These are phyloP conservation scores for Aspergillus asperescens DNA, from an alignment of 495 filamentous ascomycete genomes.

Conservation along the genomic window DNA sequence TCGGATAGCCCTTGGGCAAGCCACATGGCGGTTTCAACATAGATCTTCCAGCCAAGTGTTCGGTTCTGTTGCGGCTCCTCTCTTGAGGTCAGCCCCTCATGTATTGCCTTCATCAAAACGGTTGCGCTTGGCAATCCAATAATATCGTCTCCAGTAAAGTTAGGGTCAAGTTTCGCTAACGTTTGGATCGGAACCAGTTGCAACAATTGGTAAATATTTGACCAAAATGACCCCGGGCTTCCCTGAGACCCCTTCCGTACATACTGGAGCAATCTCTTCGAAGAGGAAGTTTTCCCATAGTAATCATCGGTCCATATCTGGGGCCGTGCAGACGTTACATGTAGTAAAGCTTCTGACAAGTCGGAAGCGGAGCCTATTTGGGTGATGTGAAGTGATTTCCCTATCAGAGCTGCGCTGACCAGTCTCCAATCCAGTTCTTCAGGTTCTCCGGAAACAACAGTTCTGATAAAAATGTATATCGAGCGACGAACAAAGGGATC, in stretches of 20 bases:
- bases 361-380: conserved; percentile 71
- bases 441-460: conserved; percentile 51
- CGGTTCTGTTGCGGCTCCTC: conserved; percentile 68
- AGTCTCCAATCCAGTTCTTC: conserved; percentile 56
- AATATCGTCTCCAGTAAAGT: conserved; percentile 26
- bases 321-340: conserved; percentile 57
- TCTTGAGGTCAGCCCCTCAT: conserved; percentile 61
- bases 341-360: conserved; percentile 56
- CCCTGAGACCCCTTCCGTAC: conserved; percentile 80
- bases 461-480: conserved; percentile 61
- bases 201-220: conserved; percentile 55
- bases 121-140: conserved; percentile 25
- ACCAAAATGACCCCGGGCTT: conserved; percentile 66
- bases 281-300: conserved; percentile 58
- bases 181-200: conserved; percentile 50
- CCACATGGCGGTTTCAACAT: conserved; percentile 53
- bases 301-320: conserved; percentile 71
- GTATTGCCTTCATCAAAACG: conserved; percentile 56
- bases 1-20: conserved; percentile 42
- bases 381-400: conserved; percentile 58
- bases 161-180: conserved; percentile 46
- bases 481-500: conserved; percentile 69
- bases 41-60: conserved; percentile 63
- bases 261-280: conserved; percentile 61
- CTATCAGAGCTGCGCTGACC: conserved; percentile 61